Base-by-base conservation (phyloP, 1,284 basidiomycete genomes). In the Volvariella surrecta region DNA sequence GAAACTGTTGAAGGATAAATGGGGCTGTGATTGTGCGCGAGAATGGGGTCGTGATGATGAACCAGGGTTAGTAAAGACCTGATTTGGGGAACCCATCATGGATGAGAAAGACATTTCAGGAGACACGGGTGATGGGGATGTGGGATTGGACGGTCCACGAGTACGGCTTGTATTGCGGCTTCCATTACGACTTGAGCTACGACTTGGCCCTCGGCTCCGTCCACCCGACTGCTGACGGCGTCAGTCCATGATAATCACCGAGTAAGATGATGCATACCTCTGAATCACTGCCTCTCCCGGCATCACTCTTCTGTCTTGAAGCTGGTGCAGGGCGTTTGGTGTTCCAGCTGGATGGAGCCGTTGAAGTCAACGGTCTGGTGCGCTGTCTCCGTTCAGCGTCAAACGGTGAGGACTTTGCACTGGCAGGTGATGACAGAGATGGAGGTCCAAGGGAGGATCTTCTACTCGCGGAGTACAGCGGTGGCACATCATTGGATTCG, bases 271-370 rank as follows among this genome's bases (percentile, higher is more conserved):
- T 44, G 60, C 71, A 44, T 42, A 85, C 82, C 69, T 88, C 84
- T 3, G 76, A 77, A 52, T 88, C 84, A 51, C 82, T 86, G 18
- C 66, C 61, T 45, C 66, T 71, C 18, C 82, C 78, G 9, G 79
- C 81, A 51, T 82, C 73, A 48, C 83, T 86, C 62, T 71, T 81
- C 39, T 82, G 66, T 43, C 84, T 67, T 37, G 68, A 62, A 4
- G 76, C 70, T 35, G 82, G 78, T 19, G 70, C 62, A 4, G 82
- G 82, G 3, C 81, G 69, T 48, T 76, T 41, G 16, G 10, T 80
- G 15, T 72, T 54, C 82, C 84, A 88, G 51, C 79, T 83, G 2
- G 83, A 86, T 0, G 84, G 85, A 0, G 82, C 76, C 15, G 54
- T 62, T 44, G 62, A 64, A n/a, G 50, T 54, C 3, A 82, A 59